Base-by-base conservation (phyloP, 495 filamentous ascomycete species). In the Penicillium cataractarum region DNA sequence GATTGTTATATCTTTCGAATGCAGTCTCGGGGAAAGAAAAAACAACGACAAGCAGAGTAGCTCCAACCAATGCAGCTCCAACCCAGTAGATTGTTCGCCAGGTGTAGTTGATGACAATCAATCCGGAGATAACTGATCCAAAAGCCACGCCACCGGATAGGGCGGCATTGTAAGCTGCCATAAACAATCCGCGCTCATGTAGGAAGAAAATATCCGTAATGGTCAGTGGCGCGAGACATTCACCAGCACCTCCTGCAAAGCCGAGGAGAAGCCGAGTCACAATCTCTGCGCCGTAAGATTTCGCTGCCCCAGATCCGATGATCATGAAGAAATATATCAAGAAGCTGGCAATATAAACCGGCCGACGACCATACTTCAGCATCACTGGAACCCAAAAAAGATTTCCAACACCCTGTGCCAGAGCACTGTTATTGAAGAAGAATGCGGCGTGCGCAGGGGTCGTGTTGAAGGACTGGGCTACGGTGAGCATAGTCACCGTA, bases 121-220 rank as follows among this genome's bases (percentile, higher is more conserved):
- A 35, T 4, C 56, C 56, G 1, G 56, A 58, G 17, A 58, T 42
- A 33, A 58, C 31, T 5, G 44, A 48, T 6, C 56, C 56, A 13
- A 42, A 42, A 3, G 56, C 42, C 0, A 58, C 56, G 9, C 56
- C 56, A 13, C 40, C 42, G n/a, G 56, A 58, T n/a, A 58, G 27
- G 5, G 56, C 42, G 17, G 56, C 56, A 15, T 42, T 15, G 81
- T 67, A 31, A 50, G 48, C 48, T 15, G 73, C 71, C 67, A 74
- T 76, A 33, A 83, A 69, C 0, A 68, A 72, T 29, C 82, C 84
- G 21, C 84, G 74, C 63, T 86, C 82, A 60, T 86, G 84, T 10
- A 86, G 69, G 67, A 83, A 86, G 68, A 83, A 86, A n/a, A 83
- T 65, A 58, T 86, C 84, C 24, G 80, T 75, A 50, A 84, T 84